Evolutionary conservation across 1,284 basidiomycete species (phyloP).

Genomic region (Hemileia vastatrix): DNA sequence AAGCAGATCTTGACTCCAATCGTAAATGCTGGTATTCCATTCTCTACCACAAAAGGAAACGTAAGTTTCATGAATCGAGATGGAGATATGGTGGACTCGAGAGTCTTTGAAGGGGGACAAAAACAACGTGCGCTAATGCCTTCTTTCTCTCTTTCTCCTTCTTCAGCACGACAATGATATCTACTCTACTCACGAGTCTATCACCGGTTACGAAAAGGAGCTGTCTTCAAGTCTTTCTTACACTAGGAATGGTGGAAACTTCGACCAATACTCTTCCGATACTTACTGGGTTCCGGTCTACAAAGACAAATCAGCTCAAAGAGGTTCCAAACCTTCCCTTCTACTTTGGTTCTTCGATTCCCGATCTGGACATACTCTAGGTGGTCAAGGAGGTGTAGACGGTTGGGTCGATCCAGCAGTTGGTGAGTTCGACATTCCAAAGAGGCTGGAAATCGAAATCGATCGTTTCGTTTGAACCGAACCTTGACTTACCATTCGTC

Average conservation of each 20-base stretch:
- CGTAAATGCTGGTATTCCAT: conserved; percentile 3
- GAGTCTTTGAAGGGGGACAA: neutral
- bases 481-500: too few species aligned
- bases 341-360: conserved; percentile 25
- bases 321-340: neutral
- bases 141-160: too few species aligned
- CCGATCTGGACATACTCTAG: conserved; percentile 12
- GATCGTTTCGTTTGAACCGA: too few species aligned
- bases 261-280: conserved; percentile 14
- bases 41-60: neutral
- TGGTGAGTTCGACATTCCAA: neutral
- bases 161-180: too few species aligned
- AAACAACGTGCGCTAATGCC: neutral
- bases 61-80: neutral
- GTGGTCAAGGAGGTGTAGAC: conserved; percentile 5
- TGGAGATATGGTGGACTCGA: neutral
- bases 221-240: too few species aligned
- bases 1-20: conserved; percentile 16
- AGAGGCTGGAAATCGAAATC: too few species aligned
- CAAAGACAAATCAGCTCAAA: neutral
- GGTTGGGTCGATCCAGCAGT: conserved; percentile 22
- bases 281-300: conserved; percentile 23
- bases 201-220: too few species aligned
- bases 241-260: too few species aligned
- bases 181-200: too few species aligned